phyloP scores from a whole-genome alignment of 2,329 filamentous ascomycete species.

The Colletotrichum sp. region DNA sequence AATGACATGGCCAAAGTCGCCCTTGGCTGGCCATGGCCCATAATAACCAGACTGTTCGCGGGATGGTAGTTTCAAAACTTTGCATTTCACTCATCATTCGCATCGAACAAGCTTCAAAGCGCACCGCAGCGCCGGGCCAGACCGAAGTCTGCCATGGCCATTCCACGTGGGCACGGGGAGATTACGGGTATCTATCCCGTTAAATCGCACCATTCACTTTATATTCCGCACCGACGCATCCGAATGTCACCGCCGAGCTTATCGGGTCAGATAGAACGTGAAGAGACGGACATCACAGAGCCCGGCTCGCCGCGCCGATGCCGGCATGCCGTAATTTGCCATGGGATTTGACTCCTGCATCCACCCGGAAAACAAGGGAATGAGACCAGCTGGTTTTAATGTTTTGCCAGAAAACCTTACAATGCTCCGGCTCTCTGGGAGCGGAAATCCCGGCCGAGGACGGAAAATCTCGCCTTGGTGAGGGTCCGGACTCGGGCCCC shows the following conservation, averaged over 20 bases:
- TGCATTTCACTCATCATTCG: background rate
- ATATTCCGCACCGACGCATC: background rate
- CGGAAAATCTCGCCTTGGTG: background rate
- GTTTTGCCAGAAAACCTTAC: background rate
- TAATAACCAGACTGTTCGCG: background rate
- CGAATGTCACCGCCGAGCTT: background rate
- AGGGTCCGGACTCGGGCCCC: background rate
- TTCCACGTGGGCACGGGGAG: background rate
- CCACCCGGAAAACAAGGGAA: background rate
- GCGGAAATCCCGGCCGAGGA: background rate
- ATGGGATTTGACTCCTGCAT: background rate
- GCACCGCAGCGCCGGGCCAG: background rate
- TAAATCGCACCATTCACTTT: background rate
- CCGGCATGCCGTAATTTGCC: background rate
- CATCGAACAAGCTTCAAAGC: background rate
- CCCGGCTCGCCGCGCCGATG: background rate
- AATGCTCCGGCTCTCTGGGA: background rate
- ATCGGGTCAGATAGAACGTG: background rate
- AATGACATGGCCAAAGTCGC: background rate
- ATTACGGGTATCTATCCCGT: background rate
- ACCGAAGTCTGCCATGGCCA: background rate
- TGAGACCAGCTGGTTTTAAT: background rate
- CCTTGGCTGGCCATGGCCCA: background rate
- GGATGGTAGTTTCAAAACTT: background rate
- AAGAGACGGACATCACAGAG: background rate